Conservation (phyloP, 305 asterid species). For the Fraxinus dipetala region DNA sequence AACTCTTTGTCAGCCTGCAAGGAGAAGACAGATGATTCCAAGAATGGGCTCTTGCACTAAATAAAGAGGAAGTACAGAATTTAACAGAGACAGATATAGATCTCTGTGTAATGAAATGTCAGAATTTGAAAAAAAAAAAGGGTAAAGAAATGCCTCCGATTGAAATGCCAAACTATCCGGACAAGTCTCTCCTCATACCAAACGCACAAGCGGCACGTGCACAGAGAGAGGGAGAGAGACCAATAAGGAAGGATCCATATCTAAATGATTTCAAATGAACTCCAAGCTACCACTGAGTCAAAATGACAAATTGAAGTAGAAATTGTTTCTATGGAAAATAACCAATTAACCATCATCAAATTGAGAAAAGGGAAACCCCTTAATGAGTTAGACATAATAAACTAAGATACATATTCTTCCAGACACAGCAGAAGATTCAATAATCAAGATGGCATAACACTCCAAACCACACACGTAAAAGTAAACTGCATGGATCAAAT, state of each 20-base stretch:
- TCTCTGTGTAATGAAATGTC: neutral
- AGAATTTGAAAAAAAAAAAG: neutral
- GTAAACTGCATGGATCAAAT: neutral
- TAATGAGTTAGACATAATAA: neutral
- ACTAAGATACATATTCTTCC: neutral
- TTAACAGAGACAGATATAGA: neutral
- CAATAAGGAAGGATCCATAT: neutral
- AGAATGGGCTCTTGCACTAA: neutral
- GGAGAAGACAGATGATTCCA: neutral
- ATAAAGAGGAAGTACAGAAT: neutral
- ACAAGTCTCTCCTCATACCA: neutral
- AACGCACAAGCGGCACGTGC: neutral
- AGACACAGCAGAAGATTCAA: neutral
- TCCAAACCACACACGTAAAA: neutral
- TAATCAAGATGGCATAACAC: neutral
- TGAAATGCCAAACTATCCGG: neutral
- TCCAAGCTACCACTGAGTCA: neutral
- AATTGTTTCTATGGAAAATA: neutral
- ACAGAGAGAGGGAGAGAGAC: neutral
- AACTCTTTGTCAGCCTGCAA: neutral
- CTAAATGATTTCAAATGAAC: neutral
- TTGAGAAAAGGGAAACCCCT: neutral
- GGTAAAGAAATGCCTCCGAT: neutral
- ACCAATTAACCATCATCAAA: neutral
- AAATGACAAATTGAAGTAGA: neutral